Evolutionary conservation across 2,329 filamentous ascomycete species (phyloP), one percentile per base, ranked within the genome.

Genomic region (Aspergillus sp.): DNA sequence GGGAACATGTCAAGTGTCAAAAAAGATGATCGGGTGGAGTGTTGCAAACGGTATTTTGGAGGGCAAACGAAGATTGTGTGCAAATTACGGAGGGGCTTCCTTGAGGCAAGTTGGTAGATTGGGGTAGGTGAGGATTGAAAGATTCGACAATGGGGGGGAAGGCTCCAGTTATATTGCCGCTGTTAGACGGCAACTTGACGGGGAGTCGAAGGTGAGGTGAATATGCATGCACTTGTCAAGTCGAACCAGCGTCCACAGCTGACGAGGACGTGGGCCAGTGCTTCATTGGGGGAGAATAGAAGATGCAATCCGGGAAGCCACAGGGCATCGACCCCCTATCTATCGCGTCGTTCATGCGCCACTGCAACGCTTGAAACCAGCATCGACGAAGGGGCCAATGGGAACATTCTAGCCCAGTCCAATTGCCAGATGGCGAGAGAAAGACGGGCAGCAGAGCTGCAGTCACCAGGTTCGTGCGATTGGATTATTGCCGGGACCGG

Each of bases 251-350:
- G 52, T 55, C 48, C 54, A 59, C 47, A 55, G 50, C 52, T 56
- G 50, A 53, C 47, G 49, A 59, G 56, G 57, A 64, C 62, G 60
- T 61, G 61, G 62, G 61, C 63, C 61, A 64, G 59, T 56, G 55
- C 58, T 58, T 56, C 48, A 40, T 40, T 35, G 31, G 59, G 35
- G 52, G 60, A 59, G 27, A 31, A 44, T 60, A 55, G 60, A 37
- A 59, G 55, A 61, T 63, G 66, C 68, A 69, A 64, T 62, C 58
- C 67, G 69, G 70, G 57, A 70, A 70, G 65, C 61, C 61, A 68
- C 70, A 71, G 66, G 57, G 54, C 58, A 58, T 57, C 61, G 44
- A 65, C 59, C 60, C 60, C 61, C 61, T 63, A 66, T 64, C 62
- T 64, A 66, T 65, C 64, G 60, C 62, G 64, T 66, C 63, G 52